phyloP scores from a whole-genome alignment of 2,329 filamentous ascomycete species.

The Thermothelomyces thermophilus region DNA sequence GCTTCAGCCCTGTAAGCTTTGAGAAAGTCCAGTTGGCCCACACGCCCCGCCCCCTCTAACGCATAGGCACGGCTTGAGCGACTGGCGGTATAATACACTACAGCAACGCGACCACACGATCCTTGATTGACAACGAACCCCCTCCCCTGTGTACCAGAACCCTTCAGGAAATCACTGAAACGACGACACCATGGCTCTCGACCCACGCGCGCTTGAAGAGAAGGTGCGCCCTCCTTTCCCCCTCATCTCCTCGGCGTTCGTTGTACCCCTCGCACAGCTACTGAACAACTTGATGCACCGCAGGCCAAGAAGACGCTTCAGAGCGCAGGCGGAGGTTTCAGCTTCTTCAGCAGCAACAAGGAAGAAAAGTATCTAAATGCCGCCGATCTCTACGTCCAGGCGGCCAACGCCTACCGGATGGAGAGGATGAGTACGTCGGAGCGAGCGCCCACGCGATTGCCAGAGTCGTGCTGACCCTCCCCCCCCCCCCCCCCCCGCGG shows the following conservation, averaged over 20 bases:
- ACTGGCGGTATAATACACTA: background rate
- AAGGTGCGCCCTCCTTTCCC: conserved; percentile 19
- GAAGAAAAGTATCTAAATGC: conserved; percentile 87
- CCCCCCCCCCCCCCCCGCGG: no score
- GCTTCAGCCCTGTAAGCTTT: conserved; percentile 6
- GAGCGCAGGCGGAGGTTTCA: conserved; percentile 73
- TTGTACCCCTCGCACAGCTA: conserved; percentile 6
- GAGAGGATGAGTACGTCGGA: conserved; percentile 67
- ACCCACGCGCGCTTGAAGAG: conserved; percentile 25
- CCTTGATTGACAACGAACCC: background rate
- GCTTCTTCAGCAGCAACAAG: conserved; percentile 79
- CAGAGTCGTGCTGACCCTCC: conserved; percentile 4
- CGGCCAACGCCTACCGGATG: conserved; percentile 86
- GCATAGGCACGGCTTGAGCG: conserved; percentile 2
- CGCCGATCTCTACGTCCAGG: conserved; percentile 79
- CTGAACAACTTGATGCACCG: conserved; percentile 16
- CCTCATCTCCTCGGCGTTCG: no score
- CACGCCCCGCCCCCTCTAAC: conserved; percentile 1
- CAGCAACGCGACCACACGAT: background rate
- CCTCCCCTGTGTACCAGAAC: background rate
- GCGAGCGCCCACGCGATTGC: no score
- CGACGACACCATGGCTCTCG: conserved; percentile 23
- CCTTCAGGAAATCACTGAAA: background rate
- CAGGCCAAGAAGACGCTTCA: conserved; percentile 82
- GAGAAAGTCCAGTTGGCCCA: conserved; percentile 8